Evolutionary conservation across 2,329 filamentous ascomycete genomes (phyloP), one percentile per base, ranked within the genome.

Genomic region (Colletotrichum salicis): DNA sequence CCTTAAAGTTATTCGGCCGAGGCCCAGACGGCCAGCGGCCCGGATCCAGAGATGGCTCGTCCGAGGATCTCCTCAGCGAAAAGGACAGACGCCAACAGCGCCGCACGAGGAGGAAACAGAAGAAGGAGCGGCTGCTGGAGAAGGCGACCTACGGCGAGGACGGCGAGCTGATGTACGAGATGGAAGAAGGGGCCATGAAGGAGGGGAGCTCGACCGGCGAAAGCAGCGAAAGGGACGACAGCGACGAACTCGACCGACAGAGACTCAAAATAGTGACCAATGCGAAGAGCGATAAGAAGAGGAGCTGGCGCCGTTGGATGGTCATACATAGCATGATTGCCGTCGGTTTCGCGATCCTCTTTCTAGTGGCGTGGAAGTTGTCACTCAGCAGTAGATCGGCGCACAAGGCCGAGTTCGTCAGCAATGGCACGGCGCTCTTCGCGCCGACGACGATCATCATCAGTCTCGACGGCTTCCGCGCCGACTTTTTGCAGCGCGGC

Each of bases 401-500:
- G 22, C 67, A 72, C 15, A 76, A 79, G 55, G 79, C 81, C 58
- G 74, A 80, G 33, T 75, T 88, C 27, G 77, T 88, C 72, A 92
- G 87, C 84, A 99, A 99, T 80, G 96, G 96, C 65, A 97, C 95
- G 0, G 93, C 95, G 2, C 84, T 94, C 5, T 99, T 98, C 79
- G 92, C 91, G 11, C 95, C 95, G 1, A 99, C 96, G 0, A 98
- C 96, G 1, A 93, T 99, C 71, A 86, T 98, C 65, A 93, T 99
- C 79, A 98, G 95, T 57, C 87, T 99, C 22, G 96, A 99, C 81
- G 96, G 96, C 4, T 98, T 99, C 84, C 92, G 96, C 19, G 96
- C 96, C 24, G 96, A 98, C 80, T 98, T 98, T 78, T 85, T 99
- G 52, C 89, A 93, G 74, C 91, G 95, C 15, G 92, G 92, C 0